Base-by-base conservation (phyloP, 1,284 basidiomycete species). In the Ustilago shanxiensis region DNA sequence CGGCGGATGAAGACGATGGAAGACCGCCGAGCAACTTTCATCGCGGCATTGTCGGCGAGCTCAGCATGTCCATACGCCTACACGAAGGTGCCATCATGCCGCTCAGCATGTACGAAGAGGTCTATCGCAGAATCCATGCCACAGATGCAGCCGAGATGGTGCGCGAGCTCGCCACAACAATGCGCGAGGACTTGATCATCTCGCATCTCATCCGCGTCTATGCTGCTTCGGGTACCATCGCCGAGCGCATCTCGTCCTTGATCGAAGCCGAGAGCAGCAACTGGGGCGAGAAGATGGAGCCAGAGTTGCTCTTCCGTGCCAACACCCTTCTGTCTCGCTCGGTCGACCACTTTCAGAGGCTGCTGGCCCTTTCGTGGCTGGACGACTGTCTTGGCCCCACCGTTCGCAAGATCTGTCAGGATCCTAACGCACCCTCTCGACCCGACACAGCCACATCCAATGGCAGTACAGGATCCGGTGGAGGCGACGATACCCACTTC, bases 241-340 rank as follows among this genome's bases (percentile, higher is more conserved):
- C 77, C 10, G 58, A 72, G 55, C 70, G 74, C 16, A 58, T 82
- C 26, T 68, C 68, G 18, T 50, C 73, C 24, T 55, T 83, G 20
- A 72, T 75, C 47, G 62, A 80, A 20, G 39, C 50, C 1, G 81
- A 83, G 70, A 80, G 77, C 44, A 50, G 29, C 20, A 63, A 50
- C 16, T 71, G 74, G 66, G 68, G 70, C 29, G 71, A 77, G 18
- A 63, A 61, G 70, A 57, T 71, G 50, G 72, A 81, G 37, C 73
- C 69, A 10, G 74, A 80, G 65, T 60, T 83, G 31, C 76, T 83
- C 41, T 83, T 83, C 72, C 69, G 81, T 53, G 79, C 78, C 57
- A 82, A 83, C 63, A 79, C 81, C 24, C 66, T 79, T 9, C 61
- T 83, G 10, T 79, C 76, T n/a, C 70, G 81, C 14, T 78, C 78